A percentile compares a stretch with the other conserved stretches of the same genome.
phyloP scores from a whole-genome alignment of 176 grass and related monocot genomes.

The Musa itinerans region DNA sequence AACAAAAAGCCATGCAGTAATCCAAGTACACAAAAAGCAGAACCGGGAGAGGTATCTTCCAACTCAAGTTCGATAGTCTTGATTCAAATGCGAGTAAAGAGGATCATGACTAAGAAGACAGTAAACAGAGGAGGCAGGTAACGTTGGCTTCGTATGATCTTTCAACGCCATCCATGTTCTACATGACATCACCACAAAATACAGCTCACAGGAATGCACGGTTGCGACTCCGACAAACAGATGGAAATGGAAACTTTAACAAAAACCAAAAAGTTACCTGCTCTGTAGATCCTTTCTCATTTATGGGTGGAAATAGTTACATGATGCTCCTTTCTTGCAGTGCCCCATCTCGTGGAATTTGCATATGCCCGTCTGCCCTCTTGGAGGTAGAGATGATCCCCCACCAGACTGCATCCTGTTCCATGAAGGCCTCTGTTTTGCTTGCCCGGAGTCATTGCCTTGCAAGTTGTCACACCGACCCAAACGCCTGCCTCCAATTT shows the following conservation, averaged over 20 bases:
- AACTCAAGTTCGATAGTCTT: too few species aligned
- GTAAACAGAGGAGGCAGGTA: too few species aligned
- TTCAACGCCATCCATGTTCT: not conserved
- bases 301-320: constrained; percentile 36
- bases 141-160: not conserved
- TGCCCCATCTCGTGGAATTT: constrained; percentile 20
- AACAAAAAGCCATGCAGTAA: not conserved
- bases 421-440: constrained; percentile 26
- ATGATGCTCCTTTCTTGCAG: constrained; percentile 27
- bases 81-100: too few species aligned
- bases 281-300: not conserved
- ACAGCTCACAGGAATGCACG: not conserved
- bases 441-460: constrained; percentile 15
- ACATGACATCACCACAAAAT: constrained; percentile 9
- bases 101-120: too few species aligned
- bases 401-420: constrained; percentile 34
- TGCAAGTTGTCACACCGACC: constrained; percentile 23
- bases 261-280: not conserved
- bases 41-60: not conserved
- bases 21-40: not conserved
- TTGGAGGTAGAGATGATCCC: constrained; percentile 19
- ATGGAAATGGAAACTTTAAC: not conserved
- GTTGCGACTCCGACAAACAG: not conserved
- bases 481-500: constrained; percentile 24
- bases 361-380: constrained; percentile 24